These are phyloP conservation scores for Chaetomium cochliodes DNA, from an alignment of 495 filamentous ascomycete species.

Conservation along the genomic window DNA sequence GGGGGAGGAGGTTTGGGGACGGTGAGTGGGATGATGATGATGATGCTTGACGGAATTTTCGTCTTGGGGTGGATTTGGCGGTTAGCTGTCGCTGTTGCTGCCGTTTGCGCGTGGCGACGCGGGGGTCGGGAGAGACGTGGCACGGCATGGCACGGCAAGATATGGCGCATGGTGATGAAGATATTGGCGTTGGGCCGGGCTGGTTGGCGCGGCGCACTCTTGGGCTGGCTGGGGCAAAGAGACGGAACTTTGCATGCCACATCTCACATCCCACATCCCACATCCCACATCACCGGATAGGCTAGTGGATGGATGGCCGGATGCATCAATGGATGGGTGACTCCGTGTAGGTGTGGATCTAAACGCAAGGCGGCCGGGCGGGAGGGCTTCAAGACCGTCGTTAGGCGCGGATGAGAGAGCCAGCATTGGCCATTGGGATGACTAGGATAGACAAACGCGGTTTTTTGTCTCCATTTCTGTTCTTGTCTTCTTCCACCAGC, in stretches of 20 bases:
- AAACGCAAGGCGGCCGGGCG: background rate
- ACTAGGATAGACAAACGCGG: background rate
- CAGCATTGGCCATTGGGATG: background rate
- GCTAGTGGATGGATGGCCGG: background rate
- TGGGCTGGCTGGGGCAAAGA: background rate
- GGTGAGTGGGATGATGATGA: conserved; percentile 51
- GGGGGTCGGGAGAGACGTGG: background rate
- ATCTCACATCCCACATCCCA: background rate
- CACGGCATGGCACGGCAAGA: too few species aligned
- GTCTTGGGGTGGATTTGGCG: background rate
- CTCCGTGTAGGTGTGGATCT: too few species aligned
- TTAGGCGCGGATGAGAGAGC: background rate
- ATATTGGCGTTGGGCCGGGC: background rate
- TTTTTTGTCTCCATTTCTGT: conserved; percentile 1
- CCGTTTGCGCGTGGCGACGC: background rate
- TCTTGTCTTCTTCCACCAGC: background rate
- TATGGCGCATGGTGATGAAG: background rate
- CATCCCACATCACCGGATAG: background rate
- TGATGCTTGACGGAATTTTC: background rate
- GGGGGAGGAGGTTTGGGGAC: conserved; percentile 41
- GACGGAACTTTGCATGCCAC: conserved; percentile 5
- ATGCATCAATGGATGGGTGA: background rate
- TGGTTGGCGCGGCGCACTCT: background rate
- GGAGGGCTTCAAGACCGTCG: background rate
- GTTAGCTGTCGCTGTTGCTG: background rate